Percentiles rank a stretch among this genome's conserved stretches.
Conservation (phyloP, 106 monocot species). For the Phalaenopsis aphrodite region DNA sequence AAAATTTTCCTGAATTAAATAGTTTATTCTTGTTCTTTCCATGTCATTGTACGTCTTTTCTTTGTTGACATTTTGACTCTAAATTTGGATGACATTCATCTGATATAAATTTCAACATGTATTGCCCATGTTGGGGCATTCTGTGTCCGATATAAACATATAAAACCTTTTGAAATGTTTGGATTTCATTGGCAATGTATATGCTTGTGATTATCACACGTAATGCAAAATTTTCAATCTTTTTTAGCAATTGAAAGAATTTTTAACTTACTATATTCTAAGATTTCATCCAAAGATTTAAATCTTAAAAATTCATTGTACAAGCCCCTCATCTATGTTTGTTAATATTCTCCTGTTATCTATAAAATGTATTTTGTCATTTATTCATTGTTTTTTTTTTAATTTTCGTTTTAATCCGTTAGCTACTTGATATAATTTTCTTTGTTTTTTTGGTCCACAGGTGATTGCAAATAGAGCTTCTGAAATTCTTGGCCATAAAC, state of each 20-base stretch:
- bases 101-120: background rate
- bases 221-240: background rate
- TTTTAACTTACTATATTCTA: background rate
- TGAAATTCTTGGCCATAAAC: constrained; percentile 88
- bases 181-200: background rate
- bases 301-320: background rate
- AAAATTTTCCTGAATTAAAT: background rate
- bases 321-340: constrained; percentile 1
- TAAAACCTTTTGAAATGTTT: background rate
- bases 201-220: background rate
- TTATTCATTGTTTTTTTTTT: background rate
- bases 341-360: background rate
- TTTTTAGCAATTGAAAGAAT: background rate
- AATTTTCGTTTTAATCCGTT: background rate
- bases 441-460: constrained; percentile 20
- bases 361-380: background rate
- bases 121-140: background rate
- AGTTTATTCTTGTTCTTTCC: background rate
- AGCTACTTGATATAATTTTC: background rate
- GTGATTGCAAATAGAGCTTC: constrained; percentile 97
- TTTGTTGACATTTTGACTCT: background rate
- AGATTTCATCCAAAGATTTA: background rate
- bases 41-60: background rate
- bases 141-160: background rate
- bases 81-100: background rate